A percentile compares a stretch with the other conserved stretches of the same genome.
Evolutionary conservation across 2,329 filamentous ascomycete species (phyloP).

Genomic region (Fusarium nygamai): DNA sequence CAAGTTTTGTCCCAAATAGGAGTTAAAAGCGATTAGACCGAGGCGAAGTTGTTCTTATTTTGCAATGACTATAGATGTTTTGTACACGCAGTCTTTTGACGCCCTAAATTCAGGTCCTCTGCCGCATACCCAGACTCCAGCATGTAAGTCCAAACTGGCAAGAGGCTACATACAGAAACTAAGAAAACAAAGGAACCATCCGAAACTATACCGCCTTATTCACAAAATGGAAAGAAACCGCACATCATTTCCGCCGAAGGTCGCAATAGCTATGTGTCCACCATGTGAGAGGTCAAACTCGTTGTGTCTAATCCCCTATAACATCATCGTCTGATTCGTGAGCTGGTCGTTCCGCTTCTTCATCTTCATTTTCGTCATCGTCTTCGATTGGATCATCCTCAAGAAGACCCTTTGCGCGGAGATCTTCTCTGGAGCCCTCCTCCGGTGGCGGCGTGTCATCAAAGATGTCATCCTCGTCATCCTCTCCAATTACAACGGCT

Average conservation of each 20-base stretch:
- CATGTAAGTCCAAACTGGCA: slow-evolving; percentile 14
- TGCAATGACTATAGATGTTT: slow-evolving; percentile 16
- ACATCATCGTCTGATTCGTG: slow-evolving; percentile 57
- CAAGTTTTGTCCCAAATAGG: neutral
- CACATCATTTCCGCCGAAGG: slow-evolving; percentile 15
- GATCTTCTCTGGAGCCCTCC: slow-evolving; percentile 68
- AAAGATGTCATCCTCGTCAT: slow-evolving; percentile 55
- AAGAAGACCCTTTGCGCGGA: slow-evolving; percentile 63
- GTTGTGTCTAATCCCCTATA: slow-evolving; percentile 54
- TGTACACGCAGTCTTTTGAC: slow-evolving; percentile 29
- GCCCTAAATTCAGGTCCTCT: slow-evolving; percentile 26
- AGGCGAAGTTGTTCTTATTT: slow-evolving; percentile 10
- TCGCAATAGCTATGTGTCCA: slow-evolving; percentile 24
- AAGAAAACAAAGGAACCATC: neutral
- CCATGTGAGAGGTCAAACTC: slow-evolving; percentile 8
- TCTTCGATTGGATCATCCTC: slow-evolving; percentile 60
- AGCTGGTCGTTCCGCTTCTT: slow-evolving; percentile 42
- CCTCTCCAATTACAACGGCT: slow-evolving; percentile 56
- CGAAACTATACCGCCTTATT: slow-evolving; percentile 5
- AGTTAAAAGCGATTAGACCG: neutral
- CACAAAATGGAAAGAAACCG: slow-evolving; percentile 20
- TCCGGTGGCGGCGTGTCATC: slow-evolving; percentile 62
- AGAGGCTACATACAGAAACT: slow-evolving; percentile 32
- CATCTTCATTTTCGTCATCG: slow-evolving; percentile 47
- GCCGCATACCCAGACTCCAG: slow-evolving; percentile 40